Evolutionary conservation across 2,329 filamentous ascomycete genomes (phyloP).

Genomic region (Chaetomium strumarium): DNA sequence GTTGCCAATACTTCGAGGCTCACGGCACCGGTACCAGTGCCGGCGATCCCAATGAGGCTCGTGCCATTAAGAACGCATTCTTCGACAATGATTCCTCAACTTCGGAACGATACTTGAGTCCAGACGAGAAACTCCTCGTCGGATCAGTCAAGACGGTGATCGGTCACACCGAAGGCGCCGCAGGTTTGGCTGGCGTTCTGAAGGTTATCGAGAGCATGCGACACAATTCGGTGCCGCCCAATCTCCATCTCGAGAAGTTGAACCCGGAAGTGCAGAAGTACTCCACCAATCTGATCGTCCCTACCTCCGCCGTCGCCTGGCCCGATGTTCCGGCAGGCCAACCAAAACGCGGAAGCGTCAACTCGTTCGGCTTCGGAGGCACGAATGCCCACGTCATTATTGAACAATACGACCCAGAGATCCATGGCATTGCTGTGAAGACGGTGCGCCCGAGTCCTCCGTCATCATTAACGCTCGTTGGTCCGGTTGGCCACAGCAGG

Average conservation of each 20-base stretch:
- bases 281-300: slow-evolving; percentile 31
- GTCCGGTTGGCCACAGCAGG: not conserved
- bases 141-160: slow-evolving; percentile 41
- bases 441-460: too few species aligned
- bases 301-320: slow-evolving; percentile 31
- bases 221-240: slow-evolving; percentile 36
- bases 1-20: slow-evolving; percentile 43
- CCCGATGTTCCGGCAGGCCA: slow-evolving; percentile 31
- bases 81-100: slow-evolving; percentile 22
- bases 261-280: slow-evolving; percentile 37
- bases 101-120: not conserved
- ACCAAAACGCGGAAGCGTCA: slow-evolving; percentile 38
- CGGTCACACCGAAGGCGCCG: slow-evolving; percentile 46
- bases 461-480: too few species aligned
- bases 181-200: slow-evolving; percentile 44
- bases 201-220: slow-evolving; percentile 39
- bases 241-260: slow-evolving; percentile 37
- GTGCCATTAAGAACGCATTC: slow-evolving; percentile 39
- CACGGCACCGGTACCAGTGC: slow-evolving; percentile 36
- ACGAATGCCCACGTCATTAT: slow-evolving; percentile 41
- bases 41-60: slow-evolving; percentile 39
- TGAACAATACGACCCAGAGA: slow-evolving; percentile 32
- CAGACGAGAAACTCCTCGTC: slow-evolving; percentile 30
- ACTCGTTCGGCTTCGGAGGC: slow-evolving; percentile 42
- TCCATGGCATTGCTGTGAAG: slow-evolving; percentile 26